Evolutionary conservation across 2,329 filamentous ascomycete species (phyloP).

Genomic region (Lachnellula subtilissima): DNA sequence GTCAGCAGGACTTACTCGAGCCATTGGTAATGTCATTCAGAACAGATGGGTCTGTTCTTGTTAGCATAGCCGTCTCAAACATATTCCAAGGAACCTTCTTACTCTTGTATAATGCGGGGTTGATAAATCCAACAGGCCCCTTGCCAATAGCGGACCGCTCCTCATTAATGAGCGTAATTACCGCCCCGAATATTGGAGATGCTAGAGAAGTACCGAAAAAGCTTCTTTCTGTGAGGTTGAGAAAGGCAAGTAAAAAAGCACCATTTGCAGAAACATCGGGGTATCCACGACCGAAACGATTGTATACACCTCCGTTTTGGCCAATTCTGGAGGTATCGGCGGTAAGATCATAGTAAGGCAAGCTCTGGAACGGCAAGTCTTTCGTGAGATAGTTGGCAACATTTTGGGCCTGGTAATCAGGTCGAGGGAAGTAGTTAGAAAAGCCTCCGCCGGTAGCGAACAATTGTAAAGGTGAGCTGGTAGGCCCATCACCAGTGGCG

Average conservation of each 20-base stretch:
- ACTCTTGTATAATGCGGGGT: conserved; percentile 35
- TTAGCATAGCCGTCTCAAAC: background rate
- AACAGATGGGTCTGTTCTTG: background rate
- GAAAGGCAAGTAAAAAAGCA: conserved; percentile 44
- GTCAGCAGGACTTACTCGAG: background rate
- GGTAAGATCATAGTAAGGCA: conserved; percentile 18
- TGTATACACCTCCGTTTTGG: conserved; percentile 32
- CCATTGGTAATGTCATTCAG: background rate
- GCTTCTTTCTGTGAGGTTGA: conserved; percentile 29
- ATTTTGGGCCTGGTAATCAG: conserved; percentile 39
- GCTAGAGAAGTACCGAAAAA: conserved; percentile 49
- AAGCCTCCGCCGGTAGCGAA: conserved; percentile 41
- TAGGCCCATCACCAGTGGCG: conserved; percentile 50
- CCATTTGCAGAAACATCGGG: conserved; percentile 51
- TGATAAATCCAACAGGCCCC: conserved; percentile 35
- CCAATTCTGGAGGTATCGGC: conserved; percentile 45
- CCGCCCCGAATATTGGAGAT: conserved; percentile 49
- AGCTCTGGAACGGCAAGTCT: background rate
- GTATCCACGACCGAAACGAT: conserved; percentile 37
- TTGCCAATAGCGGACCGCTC: conserved; percentile 47
- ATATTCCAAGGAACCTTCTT: conserved; percentile 33
- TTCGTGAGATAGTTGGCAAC: conserved; percentile 36
- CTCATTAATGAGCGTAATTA: conserved; percentile 57
- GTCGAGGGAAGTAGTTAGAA: conserved; percentile 42
- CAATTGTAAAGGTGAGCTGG: conserved; percentile 9